These are phyloP conservation scores for Luzula sylvatica DNA, from an alignment of 176 grass and related monocot species.

Conservation along the genomic window DNA sequence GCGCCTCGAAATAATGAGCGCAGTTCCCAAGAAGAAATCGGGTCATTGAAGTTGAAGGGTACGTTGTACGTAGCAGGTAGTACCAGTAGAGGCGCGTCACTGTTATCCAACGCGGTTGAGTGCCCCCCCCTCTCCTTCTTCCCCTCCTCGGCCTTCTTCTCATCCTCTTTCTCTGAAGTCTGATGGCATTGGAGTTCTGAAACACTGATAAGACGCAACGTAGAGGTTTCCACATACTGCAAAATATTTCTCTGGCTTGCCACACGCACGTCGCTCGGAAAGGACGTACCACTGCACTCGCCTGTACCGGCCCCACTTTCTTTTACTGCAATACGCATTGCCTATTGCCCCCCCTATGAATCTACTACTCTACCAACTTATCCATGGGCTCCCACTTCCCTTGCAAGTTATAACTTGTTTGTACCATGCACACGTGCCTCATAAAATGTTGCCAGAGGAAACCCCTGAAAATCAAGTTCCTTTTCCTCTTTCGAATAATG, in stretches of 20 bases:
- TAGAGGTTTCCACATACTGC: neutral
- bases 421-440: conserved; percentile 25
- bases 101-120: conserved; percentile 19
- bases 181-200: conserved; percentile 20
- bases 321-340: conserved; percentile 16
- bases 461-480: too few relatives aligned
- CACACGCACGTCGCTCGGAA: conserved; percentile 17
- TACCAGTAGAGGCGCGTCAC: conserved; percentile 3
- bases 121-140: neutral
- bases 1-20: neutral
- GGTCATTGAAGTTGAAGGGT: neutral
- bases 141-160: neutral
- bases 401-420: neutral
- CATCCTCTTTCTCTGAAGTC: neutral
- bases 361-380: neutral
- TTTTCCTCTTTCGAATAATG: too few relatives aligned
- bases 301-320: neutral
- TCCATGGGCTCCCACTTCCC: conserved; percentile 6
- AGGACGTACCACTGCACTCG: conserved; percentile 21
- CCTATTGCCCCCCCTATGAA: conserved; percentile 1
- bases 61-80: neutral
- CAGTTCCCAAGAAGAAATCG: conserved; percentile 7
- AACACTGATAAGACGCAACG: conserved; percentile 13
- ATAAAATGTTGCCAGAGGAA: conserved; percentile 4
- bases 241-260: neutral